A percentile compares a stretch with the other conserved stretches of the same genome.
phyloP scores from a whole-genome alignment of 768 basidiomycete genomes.

The Auricularia heimuer region DNA sequence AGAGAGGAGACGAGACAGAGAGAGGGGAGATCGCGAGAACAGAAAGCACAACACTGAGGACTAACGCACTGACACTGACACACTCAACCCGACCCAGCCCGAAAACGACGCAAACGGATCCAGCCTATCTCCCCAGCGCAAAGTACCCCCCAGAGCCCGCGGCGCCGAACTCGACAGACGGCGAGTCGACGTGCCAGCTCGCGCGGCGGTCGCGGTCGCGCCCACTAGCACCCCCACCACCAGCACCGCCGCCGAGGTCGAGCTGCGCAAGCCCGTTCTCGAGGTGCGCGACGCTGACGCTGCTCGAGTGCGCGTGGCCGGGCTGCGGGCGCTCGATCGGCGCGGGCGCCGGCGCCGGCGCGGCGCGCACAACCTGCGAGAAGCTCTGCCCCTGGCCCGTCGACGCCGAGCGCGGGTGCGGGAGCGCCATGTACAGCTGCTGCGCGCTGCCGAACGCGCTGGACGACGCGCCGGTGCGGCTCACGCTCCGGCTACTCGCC shows the following conservation, averaged over 20 bases:
- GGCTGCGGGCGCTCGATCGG: not conserved
- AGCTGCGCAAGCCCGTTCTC: not conserved
- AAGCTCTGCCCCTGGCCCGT: not conserved
- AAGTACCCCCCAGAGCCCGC: not conserved
- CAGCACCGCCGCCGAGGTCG: not conserved
- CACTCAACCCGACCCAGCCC: not conserved
- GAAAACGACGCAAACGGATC: not conserved
- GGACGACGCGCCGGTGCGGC: too few relatives aligned
- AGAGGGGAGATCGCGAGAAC: not conserved
- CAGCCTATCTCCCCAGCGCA: not conserved
- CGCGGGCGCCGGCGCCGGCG: not conserved
- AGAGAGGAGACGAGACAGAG: too few relatives aligned
- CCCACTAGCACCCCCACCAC: not conserved
- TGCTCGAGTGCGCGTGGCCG: not conserved
- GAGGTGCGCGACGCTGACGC: not conserved
- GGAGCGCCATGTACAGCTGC: not conserved
- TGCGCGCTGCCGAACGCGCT: not conserved
- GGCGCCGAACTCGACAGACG: not conserved
- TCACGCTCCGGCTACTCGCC: not conserved
- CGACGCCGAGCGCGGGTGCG: not conserved
- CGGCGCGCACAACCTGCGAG: not conserved
- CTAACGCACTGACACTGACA: not conserved
- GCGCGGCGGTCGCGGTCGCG: not conserved
- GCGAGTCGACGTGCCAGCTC: slow-evolving; percentile 1
- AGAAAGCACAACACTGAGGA: not conserved